phyloP scores from a whole-genome alignment of 371 early-diverging fungal species.

The Thermomucor indicae-seudaticae region DNA sequence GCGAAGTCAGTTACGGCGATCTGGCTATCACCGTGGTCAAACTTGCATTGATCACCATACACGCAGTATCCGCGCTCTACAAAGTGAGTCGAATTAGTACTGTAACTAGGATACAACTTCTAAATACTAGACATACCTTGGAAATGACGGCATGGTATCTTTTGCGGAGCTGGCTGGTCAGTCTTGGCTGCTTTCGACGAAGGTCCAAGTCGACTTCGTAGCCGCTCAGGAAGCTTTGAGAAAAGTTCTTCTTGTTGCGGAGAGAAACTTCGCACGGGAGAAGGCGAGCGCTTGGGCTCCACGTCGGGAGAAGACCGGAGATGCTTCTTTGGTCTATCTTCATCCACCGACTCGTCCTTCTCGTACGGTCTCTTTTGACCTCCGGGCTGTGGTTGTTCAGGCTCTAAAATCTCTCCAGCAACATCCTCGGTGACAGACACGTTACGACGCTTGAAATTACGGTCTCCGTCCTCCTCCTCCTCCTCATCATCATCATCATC shows the following conservation, averaged over 20 bases:
- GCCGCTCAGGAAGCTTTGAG: conserved; percentile 1
- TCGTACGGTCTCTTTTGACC: background rate
- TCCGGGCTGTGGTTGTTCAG: background rate
- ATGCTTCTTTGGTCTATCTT: background rate
- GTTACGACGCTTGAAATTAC: conserved; percentile 67
- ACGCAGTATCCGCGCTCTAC: conserved; percentile 70
- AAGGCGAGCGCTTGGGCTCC: no score
- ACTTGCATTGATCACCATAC: conserved; percentile 77
- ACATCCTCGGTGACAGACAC: conserved; percentile 38
- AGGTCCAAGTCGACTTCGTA: conserved; percentile 15
- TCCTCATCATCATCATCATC: conserved; percentile 29
- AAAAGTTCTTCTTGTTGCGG: conserved; percentile 1
- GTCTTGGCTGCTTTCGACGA: conserved; percentile 10
- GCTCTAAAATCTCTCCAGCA: conserved; percentile 2
- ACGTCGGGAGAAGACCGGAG: no score
- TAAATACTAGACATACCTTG: conserved; percentile 39
- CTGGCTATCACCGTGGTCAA: conserved; percentile 73
- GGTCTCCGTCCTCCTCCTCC: conserved; percentile 57
- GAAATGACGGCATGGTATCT: conserved; percentile 52
- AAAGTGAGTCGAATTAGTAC: background rate
- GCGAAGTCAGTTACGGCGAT: conserved; percentile 60
- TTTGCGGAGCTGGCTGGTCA: conserved; percentile 23
- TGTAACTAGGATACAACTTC: background rate
- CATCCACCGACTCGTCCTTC: background rate
- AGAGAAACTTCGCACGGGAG: no score